phyloP scores from a whole-genome alignment of 805 yeast species.

The Wickerhamomyces chaumierensis region DNA sequence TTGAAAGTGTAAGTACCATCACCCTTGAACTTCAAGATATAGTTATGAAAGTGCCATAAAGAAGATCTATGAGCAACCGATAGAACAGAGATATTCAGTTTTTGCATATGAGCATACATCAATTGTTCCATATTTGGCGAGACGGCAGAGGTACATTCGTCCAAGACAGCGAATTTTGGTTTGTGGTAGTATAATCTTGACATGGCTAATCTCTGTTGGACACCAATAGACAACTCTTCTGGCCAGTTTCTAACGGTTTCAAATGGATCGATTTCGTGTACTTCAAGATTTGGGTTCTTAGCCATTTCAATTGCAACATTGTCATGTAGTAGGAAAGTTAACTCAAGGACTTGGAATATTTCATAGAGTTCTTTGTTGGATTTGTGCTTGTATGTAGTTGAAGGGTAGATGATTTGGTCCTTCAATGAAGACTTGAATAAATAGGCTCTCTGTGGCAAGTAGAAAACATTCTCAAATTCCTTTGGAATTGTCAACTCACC shows the following conservation, averaged over 20 bases:
- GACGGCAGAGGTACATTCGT: constrained; percentile 92
- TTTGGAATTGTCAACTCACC: constrained; percentile 49
- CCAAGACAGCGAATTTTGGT: constrained; percentile 90
- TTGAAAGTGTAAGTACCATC: constrained; percentile 56
- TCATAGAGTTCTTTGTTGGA: constrained; percentile 38
- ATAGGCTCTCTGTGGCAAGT: constrained; percentile 88
- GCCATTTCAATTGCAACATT: constrained; percentile 27
- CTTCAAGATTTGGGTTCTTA: constrained; percentile 17
- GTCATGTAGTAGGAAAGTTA: constrained; percentile 44
- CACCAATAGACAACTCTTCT: constrained; percentile 81
- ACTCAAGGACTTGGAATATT: constrained; percentile 44
- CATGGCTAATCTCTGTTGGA: constrained; percentile 88
- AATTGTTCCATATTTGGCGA: constrained; percentile 83
- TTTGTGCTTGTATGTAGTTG: constrained; percentile 41
- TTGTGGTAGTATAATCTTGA: constrained; percentile 84
- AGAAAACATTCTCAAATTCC: constrained; percentile 56
- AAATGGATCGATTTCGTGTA: constrained; percentile 36
- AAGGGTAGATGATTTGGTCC: constrained; percentile 87
- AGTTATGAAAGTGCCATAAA: constrained; percentile 83
- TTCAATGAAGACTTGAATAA: constrained; percentile 53
- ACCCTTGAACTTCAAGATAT: constrained; percentile 79
- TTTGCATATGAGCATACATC: constrained; percentile 77
- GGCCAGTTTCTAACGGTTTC: constrained; percentile 72
- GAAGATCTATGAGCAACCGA: constrained; percentile 92
- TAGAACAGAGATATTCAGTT: constrained; percentile 66